Evolutionary conservation across 1,284 basidiomycete species (phyloP).

Genomic region (Melampsora americana): DNA sequence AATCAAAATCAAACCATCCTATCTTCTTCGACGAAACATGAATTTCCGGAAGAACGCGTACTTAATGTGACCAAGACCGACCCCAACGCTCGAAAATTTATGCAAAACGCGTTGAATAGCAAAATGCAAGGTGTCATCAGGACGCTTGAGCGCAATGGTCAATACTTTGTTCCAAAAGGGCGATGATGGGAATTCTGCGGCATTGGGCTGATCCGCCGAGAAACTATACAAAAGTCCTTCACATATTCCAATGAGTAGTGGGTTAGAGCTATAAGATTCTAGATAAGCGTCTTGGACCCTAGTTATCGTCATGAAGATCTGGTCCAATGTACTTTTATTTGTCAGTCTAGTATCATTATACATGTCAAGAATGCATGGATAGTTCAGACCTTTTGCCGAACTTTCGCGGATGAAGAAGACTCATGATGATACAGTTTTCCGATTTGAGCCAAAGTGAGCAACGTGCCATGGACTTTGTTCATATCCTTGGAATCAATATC

Average conservation of each 20-base stretch:
- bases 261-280: conserved; percentile 9
- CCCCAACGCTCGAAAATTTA: conserved; percentile 16
- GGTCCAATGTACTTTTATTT: too few species aligned
- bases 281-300: conserved; percentile 13
- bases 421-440: conserved; percentile 54
- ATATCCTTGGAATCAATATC: conserved; percentile 67
- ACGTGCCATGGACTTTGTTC: conserved; percentile 74
- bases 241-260: conserved; percentile 16
- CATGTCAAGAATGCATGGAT: too few species aligned
- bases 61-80: conserved; percentile 19
- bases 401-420: not conserved
- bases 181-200: conserved; percentile 14
- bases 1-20: not conserved
- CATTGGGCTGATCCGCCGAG: not conserved
- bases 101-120: conserved; percentile 15
- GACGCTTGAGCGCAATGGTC: conserved; percentile 26
- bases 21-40: too few species aligned
- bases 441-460: conserved; percentile 71
- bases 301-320: conserved; percentile 29
- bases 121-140: conserved; percentile 29
- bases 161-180: conserved; percentile 27
- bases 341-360: too few species aligned
- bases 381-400: too few species aligned
- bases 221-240: conserved; percentile 34
- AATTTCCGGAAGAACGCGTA: not conserved